A percentile compares a stretch with the other conserved stretches of the same genome.
phyloP scores from a whole-genome alignment of 192 early-diverging fungal genomes.

The Backusella macrospora region DNA sequence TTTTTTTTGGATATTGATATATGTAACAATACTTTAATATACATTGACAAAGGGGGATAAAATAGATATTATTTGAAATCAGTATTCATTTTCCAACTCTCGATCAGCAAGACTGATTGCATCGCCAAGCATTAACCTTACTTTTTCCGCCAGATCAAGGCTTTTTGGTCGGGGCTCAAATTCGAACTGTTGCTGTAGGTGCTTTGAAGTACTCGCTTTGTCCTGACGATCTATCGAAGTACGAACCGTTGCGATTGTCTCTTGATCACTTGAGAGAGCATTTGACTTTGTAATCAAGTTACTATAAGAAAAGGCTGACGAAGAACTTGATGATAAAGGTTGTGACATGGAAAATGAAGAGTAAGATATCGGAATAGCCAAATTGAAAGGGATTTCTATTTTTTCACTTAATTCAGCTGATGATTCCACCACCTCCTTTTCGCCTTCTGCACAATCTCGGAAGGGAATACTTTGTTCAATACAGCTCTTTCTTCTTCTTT shows the following conservation, averaged over 20 bases:
- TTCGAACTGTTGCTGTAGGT: background rate
- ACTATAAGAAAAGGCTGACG: background rate
- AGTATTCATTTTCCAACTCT: slow-evolving; percentile 10
- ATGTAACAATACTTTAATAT: slow-evolving; percentile 8
- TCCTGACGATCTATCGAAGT: slow-evolving; percentile 14
- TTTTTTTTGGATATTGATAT: background rate
- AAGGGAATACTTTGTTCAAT: background rate
- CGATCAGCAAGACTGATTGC: slow-evolving; percentile 17
- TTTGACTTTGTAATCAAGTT: background rate
- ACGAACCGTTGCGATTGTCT: background rate
- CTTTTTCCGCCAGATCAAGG: slow-evolving; percentile 12
- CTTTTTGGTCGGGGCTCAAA: background rate
- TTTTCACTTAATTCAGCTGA: background rate
- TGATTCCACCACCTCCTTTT: background rate
- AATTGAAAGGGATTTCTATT: background rate
- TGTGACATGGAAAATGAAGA: background rate
- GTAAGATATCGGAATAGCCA: background rate
- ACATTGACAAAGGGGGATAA: background rate
- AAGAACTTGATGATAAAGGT: background rate
- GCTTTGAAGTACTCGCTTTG: background rate
- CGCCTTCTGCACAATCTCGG: background rate
- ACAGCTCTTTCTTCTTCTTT: background rate
- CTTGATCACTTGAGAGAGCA: background rate
- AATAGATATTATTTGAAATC: background rate
- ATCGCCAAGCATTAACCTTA: slow-evolving; percentile 17